Percentiles rank a stretch among this genome's conserved stretches.
Conservation (phyloP, 108 stramenopile species). For the Fragilaria crotonensis region DNA sequence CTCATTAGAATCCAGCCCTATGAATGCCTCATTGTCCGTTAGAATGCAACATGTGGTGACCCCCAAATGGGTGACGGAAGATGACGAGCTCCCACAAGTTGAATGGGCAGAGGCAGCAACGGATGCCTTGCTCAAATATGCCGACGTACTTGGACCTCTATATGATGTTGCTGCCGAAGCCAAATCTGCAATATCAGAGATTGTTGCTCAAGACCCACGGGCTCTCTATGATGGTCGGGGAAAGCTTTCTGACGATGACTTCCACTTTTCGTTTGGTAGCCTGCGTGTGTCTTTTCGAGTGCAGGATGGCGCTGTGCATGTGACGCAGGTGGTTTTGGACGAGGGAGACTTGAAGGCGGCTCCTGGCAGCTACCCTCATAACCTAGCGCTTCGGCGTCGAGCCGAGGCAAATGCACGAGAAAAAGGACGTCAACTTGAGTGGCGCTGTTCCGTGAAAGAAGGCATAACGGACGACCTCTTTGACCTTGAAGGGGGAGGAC, state of each 20-base stretch:
- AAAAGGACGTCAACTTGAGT: background rate
- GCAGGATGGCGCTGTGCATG: background rate
- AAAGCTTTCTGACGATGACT: background rate
- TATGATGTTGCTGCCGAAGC: background rate
- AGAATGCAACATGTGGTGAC: background rate
- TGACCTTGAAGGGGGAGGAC: slow-evolving; percentile 1
- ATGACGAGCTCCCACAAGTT: slow-evolving; percentile 3
- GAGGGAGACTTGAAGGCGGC: background rate
- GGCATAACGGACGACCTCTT: background rate
- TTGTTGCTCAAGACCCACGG: slow-evolving; percentile 6
- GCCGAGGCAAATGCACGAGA: background rate
- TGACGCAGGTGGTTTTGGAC: background rate
- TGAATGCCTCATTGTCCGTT: background rate
- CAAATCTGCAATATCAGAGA: slow-evolving; percentile 3
- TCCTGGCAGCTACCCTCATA: slow-evolving; percentile 4
- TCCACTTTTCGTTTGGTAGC: slow-evolving; percentile 1
- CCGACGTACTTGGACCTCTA: background rate
- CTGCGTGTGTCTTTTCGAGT: slow-evolving; percentile 5
- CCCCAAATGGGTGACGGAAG: slow-evolving; percentile 4
- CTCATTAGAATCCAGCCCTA: background rate
- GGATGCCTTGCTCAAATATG: background rate
- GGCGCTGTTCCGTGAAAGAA: background rate
- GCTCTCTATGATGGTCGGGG: slow-evolving; percentile 2
- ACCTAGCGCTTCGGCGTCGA: background rate
- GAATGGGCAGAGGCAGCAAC: background rate